phyloP scores from a whole-genome alignment of 1,284 basidiomycete species.

The Stereum hirsutum region DNA sequence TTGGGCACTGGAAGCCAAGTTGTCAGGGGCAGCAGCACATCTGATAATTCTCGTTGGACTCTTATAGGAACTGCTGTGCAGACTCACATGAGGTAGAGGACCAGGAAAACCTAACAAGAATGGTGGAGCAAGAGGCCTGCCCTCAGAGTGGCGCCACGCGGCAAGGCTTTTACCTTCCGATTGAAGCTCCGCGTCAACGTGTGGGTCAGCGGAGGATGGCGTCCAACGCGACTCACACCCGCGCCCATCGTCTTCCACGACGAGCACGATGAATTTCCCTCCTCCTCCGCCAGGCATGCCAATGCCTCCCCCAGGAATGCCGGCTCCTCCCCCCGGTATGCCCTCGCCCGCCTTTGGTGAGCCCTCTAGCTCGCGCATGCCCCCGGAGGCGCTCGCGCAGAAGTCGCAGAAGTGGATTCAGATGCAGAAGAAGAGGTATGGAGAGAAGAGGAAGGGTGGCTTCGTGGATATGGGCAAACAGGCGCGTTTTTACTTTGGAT shows the following conservation, averaged over 20 bases:
- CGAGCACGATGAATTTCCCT: constrained; percentile 15
- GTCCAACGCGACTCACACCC: background rate
- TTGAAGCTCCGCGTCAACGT: background rate
- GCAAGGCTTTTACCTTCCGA: background rate
- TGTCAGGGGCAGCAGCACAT: too few relatives aligned
- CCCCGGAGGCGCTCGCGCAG: constrained; percentile 71
- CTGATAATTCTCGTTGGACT: too few relatives aligned
- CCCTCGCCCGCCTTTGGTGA: constrained; percentile 23
- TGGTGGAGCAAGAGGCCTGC: background rate
- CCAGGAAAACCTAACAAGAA: background rate
- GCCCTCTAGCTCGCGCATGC: constrained; percentile 50
- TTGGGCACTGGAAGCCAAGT: too few relatives aligned
- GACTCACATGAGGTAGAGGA: too few relatives aligned
- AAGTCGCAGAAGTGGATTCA: constrained; percentile 93
- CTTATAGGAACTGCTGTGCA: too few relatives aligned
- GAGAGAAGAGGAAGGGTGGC: constrained; percentile 82
- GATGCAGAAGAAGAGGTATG: constrained; percentile 87
- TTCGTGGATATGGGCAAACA: constrained; percentile 93
- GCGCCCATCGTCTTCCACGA: constrained; percentile 8
- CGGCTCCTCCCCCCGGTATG: constrained; percentile 34
- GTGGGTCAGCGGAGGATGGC: too few relatives aligned
- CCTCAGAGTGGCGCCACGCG: background rate
- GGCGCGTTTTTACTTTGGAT: constrained; percentile 30
- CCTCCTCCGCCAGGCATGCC: constrained; percentile 53
- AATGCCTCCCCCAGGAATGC: constrained; percentile 51